These are phyloP conservation scores for Miscanthus lutarioriparius DNA, from an alignment of 176 grass and related monocot species.

Conservation along the genomic window DNA sequence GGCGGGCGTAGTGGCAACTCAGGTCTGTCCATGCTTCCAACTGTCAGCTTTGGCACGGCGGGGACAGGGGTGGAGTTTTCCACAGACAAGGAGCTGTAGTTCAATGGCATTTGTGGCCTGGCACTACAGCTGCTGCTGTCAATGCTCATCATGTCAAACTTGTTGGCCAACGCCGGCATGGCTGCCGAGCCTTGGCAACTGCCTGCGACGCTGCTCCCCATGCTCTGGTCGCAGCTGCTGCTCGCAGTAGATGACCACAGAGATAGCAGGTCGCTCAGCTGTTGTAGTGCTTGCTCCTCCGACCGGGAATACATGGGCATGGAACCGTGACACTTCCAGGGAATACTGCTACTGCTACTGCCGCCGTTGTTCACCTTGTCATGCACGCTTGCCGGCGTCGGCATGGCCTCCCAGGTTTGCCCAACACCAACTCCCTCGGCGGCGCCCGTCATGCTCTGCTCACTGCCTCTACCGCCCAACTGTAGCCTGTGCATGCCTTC, in stretches of 20 bases:
- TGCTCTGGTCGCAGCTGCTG: no score
- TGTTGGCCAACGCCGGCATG: background rate
- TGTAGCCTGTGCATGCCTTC: no score
- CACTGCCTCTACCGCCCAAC: background rate
- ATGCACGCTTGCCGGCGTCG: background rate
- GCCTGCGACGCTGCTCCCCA: background rate
- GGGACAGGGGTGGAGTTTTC: no score
- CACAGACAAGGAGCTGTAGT: no score
- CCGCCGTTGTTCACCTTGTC: no score
- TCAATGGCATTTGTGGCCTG: background rate
- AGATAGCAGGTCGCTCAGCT: background rate
- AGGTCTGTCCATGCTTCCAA: no score
- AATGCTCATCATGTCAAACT: background rate
- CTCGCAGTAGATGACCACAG: background rate
- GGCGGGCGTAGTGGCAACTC: no score
- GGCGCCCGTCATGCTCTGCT: fast-evolving
- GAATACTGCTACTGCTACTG: background rate
- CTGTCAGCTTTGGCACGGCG: no score
- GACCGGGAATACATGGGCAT: background rate
- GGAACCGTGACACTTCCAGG: background rate
- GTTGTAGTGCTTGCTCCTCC: background rate
- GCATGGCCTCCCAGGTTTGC: background rate
- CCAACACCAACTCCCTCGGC: background rate
- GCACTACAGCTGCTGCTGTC: background rate
- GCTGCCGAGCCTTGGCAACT: background rate